Percentiles rank a stretch among this genome's conserved stretches.
Conservation (phyloP, 2,329 filamentous ascomycete genomes). For the Penicillium sp. region DNA sequence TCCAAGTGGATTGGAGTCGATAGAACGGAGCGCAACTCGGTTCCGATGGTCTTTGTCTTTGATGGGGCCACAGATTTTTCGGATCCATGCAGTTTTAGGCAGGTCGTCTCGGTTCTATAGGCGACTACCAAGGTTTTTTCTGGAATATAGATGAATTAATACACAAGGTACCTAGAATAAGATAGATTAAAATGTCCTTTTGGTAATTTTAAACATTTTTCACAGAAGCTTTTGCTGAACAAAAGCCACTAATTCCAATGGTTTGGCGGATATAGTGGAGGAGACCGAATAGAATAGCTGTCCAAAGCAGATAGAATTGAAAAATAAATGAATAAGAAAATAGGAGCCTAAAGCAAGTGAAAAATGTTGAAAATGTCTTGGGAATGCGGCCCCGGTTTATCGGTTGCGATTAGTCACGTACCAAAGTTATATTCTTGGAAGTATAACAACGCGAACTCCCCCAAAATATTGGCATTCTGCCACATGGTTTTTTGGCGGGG, state of each 20-base stretch:
- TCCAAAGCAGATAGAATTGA: neutral
- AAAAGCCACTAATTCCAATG: neutral
- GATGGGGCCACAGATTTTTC: conserved; percentile 1
- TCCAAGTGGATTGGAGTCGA: conserved; percentile 7
- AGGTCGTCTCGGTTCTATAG: conserved; percentile 2
- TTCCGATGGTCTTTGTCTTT: neutral
- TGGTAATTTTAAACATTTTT: neutral
- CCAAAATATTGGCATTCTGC: conserved; percentile 12
- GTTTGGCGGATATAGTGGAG: neutral
- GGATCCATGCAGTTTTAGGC: conserved; percentile 9
- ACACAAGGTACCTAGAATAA: too few species aligned
- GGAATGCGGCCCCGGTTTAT: neutral
- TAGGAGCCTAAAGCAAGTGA: neutral
- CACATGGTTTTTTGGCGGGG: conserved; percentile 22
- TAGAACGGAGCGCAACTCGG: conserved; percentile 9
- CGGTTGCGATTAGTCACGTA: neutral
- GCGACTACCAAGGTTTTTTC: neutral
- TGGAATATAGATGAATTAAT: neutral
- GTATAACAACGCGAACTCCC: conserved; percentile 10
- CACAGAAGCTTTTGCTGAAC: neutral
- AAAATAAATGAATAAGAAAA: neutral
- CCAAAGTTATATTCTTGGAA: neutral
- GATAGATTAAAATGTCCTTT: too few species aligned
- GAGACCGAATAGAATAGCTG: too few species aligned
- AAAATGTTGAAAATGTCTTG: neutral